Evolutionary conservation across 371 early-diverging fungal species (phyloP).

Genomic region (Mucor sp.): DNA sequence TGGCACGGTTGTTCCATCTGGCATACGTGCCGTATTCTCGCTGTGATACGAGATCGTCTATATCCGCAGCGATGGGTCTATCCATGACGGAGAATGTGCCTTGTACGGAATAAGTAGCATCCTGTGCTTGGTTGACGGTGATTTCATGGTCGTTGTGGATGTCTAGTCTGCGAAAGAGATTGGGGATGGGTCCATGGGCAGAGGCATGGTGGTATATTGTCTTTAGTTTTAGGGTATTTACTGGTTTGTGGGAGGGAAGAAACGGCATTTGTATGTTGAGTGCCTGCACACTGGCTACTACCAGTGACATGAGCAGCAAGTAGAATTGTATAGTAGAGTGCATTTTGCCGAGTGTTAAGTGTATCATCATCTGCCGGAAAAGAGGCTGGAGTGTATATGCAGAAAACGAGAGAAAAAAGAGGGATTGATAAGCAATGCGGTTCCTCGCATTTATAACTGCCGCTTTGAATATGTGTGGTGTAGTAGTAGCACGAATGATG

Average conservation of each 20-base stretch:
- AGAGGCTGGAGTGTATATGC: neutral
- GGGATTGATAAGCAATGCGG: neutral
- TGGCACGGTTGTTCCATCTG: constrained; percentile 1
- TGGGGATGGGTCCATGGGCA: constrained; percentile 37
- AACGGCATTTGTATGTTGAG: constrained; percentile 1
- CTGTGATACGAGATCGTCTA: neutral
- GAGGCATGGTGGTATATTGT: constrained; percentile 45
- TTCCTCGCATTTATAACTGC: neutral
- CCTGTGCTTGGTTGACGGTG: neutral
- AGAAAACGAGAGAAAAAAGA: neutral
- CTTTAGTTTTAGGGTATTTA: constrained; percentile 27
- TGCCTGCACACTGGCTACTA: neutral
- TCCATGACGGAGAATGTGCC: constrained; percentile 3
- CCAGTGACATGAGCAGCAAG: neutral
- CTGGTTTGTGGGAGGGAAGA: constrained; percentile 3
- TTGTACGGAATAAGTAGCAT: neutral
- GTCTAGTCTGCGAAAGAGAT: constrained; percentile 50
- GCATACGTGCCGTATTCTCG: constrained; percentile 2
- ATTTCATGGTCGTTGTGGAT: neutral
- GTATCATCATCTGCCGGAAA: neutral
- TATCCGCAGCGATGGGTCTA: constrained; percentile 5
- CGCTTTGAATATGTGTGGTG: neutral
- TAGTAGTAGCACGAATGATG: neutral
- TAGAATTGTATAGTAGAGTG: neutral
- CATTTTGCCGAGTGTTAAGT: neutral